A percentile compares a stretch with the other conserved stretches of the same genome.
Evolutionary conservation across 2,329 filamentous ascomycete genomes (phyloP).

Genomic region (Exophiala calicioides): DNA sequence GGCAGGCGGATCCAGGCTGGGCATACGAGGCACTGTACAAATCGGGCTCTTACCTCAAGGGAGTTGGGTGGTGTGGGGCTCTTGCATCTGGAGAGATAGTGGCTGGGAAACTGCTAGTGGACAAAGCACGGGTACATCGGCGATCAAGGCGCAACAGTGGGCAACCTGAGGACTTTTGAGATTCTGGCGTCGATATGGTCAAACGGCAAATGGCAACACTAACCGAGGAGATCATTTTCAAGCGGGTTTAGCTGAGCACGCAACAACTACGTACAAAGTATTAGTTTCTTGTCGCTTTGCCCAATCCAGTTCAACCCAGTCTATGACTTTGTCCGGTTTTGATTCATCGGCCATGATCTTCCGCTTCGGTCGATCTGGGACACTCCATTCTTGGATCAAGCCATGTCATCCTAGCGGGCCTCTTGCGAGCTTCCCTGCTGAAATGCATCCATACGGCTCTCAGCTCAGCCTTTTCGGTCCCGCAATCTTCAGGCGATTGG

Average conservation of each 20-base stretch:
- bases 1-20: neutral
- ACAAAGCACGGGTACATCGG: slow-evolving; percentile 11
- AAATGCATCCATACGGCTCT: neutral
- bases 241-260: no score
- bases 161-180: neutral
- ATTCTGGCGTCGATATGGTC: neutral
- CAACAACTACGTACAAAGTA: no score
- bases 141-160: slow-evolving; percentile 15
- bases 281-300: slow-evolving; percentile 3
- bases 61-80: slow-evolving; percentile 7
- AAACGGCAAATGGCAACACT: slow-evolving; percentile 1
- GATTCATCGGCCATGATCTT: neutral
- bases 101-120: slow-evolving; percentile 16
- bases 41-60: slow-evolving; percentile 1
- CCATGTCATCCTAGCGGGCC: neutral
- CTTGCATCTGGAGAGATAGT: slow-evolving; percentile 5
- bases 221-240: neutral
- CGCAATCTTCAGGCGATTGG: no score
- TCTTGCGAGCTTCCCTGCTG: neutral
- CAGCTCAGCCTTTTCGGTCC: neutral
- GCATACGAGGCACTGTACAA: slow-evolving; percentile 7
- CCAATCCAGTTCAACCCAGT: neutral
- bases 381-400: no score
- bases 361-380: neutral
- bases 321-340: neutral